Evolutionary conservation across 495 filamentous ascomycete genomes (phyloP).

Genomic region (Hypoxylon fragiforme): DNA sequence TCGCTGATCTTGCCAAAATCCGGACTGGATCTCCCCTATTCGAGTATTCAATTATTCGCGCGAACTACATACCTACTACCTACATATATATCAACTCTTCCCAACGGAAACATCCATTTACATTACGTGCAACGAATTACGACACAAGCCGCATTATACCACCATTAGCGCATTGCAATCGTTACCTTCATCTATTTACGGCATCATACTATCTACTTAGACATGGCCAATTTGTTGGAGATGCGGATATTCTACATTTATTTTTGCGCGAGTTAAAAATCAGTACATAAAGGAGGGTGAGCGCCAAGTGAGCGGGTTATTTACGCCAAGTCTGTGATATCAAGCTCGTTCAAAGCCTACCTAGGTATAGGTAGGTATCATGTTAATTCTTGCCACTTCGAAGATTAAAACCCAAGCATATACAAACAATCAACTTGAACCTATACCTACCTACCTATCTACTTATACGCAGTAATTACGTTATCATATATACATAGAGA

Average conservation of each 20-base stretch:
- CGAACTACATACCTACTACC: slow-evolving; percentile 11
- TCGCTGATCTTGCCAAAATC: background rate
- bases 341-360: slow-evolving; percentile 13
- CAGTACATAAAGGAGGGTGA: slow-evolving; percentile 4
- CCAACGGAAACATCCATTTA: slow-evolving; percentile 13
- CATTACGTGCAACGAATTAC: slow-evolving; percentile 36
- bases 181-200: no score
- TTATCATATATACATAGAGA: no score
- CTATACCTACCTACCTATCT: background rate
- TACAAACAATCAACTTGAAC: no score
- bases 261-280: slow-evolving; percentile 23
- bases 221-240: slow-evolving; percentile 9
- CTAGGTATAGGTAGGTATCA: no score
- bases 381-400: slow-evolving; percentile 14
- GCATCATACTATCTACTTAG: no score
- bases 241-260: slow-evolving; percentile 11
- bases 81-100: slow-evolving; percentile 25
- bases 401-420: slow-evolving; percentile 8
- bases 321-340: slow-evolving; percentile 7
- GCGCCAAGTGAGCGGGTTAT: slow-evolving; percentile 19
- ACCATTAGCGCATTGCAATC: slow-evolving; percentile 32
- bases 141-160: slow-evolving; percentile 38
- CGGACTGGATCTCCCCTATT: background rate
- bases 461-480: background rate
- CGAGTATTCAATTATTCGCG: no score